Conservation (phyloP, 805 yeast genomes). For the Wickerhamiella kazuoi region DNA sequence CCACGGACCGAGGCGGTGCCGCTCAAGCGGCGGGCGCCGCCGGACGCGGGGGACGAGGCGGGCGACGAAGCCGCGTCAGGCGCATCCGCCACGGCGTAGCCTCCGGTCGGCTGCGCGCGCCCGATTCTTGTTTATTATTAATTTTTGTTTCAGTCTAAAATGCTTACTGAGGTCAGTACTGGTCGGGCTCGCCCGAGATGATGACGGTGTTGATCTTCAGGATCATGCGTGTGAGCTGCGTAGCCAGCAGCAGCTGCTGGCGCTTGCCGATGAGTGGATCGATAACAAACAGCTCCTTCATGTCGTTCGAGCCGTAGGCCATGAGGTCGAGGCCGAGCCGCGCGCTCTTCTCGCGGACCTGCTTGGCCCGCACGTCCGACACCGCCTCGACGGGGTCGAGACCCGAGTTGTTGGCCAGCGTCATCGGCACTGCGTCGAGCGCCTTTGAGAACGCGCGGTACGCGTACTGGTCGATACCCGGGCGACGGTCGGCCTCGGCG, state of each 20-base stretch:
- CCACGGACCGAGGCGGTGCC: background rate
- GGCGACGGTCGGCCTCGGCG: slow-evolving; percentile 79
- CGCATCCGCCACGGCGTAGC: too few relatives aligned
- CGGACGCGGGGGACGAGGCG: too few relatives aligned
- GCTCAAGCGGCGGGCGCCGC: background rate
- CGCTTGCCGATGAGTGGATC: slow-evolving; percentile 96
- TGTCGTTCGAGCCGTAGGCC: slow-evolving; percentile 73
- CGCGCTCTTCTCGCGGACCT: slow-evolving; percentile 52
- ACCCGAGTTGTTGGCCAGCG: slow-evolving; percentile 94
- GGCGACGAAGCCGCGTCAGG: too few relatives aligned
- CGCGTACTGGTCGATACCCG: slow-evolving; percentile 94
- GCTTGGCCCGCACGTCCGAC: slow-evolving; percentile 67
- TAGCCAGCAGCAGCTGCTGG: slow-evolving; percentile 87
- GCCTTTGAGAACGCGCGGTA: slow-evolving; percentile 90
- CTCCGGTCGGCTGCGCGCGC: too few relatives aligned
- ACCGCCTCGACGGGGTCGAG: slow-evolving; percentile 83
- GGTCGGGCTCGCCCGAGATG: slow-evolving; percentile 61
- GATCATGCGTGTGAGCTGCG: slow-evolving; percentile 95
- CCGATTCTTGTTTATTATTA: too few relatives aligned
- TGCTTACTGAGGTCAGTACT: too few relatives aligned
- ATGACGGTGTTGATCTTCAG: slow-evolving; percentile 93
- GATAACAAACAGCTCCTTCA: slow-evolving; percentile 85
- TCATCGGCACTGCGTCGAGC: slow-evolving; percentile 79
- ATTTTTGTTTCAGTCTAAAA: too few relatives aligned
- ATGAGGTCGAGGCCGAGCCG: slow-evolving; percentile 86